phyloP scores from a whole-genome alignment of 352 stramenopile genomes.

The Pythium phragmitis region DNA sequence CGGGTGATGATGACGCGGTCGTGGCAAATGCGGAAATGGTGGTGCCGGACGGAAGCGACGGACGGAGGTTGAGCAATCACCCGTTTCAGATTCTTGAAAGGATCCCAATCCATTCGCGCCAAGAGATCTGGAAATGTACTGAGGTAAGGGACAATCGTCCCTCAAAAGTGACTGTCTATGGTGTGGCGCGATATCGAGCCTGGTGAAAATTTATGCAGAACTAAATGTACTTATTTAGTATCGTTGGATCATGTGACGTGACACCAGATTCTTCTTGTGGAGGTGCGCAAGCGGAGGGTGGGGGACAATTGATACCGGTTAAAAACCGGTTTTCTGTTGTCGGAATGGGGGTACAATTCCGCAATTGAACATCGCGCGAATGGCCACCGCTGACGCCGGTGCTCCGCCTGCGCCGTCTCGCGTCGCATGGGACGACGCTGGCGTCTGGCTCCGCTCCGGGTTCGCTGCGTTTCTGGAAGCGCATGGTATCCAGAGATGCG shows the following conservation, averaged over 20 bases:
- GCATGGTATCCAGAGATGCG: slow-evolving; percentile 45
- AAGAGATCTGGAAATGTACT: slow-evolving; percentile 7
- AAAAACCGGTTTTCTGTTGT: slow-evolving; percentile 1
- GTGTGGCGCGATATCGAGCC: neutral
- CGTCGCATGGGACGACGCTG: slow-evolving; percentile 38
- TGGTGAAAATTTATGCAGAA: slow-evolving; percentile 4
- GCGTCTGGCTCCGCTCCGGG: slow-evolving; percentile 41
- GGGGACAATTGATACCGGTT: slow-evolving; percentile 12
- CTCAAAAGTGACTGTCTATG: slow-evolving; percentile 10
- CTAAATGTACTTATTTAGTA: slow-evolving; percentile 1
- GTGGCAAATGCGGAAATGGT: slow-evolving; percentile 2
- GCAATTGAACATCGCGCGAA: neutral
- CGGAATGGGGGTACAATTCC: slow-evolving; percentile 5
- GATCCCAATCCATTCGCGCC: neutral
- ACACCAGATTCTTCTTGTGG: slow-evolving; percentile 19
- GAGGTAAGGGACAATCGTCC: neutral
- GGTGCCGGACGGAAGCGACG: neutral
- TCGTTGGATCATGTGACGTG: neutral
- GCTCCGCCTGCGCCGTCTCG: neutral
- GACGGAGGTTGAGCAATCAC: slow-evolving; percentile 21
- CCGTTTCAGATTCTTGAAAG: neutral
- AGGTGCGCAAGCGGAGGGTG: neutral
- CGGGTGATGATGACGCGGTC: neutral
- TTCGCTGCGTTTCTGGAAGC: slow-evolving; percentile 59
- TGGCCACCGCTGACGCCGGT: neutral